Percentiles rank a stretch among this genome's conserved stretches.
Evolutionary conservation across 176 grass and related monocot genomes (phyloP).

Genomic region (Aegilops longissima): DNA sequence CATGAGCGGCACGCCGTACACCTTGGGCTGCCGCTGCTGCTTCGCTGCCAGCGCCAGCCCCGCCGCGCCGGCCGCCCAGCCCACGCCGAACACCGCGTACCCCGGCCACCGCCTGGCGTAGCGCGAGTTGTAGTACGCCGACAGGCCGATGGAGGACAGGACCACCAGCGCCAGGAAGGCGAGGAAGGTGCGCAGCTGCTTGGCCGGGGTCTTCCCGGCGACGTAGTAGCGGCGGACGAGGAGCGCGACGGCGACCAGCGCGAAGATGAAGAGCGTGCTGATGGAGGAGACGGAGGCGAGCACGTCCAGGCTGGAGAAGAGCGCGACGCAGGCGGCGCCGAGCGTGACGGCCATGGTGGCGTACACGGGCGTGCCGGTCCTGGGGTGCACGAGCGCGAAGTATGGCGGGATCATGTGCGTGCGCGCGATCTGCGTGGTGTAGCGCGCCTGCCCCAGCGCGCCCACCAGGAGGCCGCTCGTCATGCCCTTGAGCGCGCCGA

Average conservation of each 20-base stretch:
- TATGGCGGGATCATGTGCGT: constrained; percentile 20
- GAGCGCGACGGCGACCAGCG: not conserved
- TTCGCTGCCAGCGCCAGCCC: not conserved
- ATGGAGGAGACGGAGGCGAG: constrained; percentile 11
- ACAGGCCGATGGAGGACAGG: not conserved
- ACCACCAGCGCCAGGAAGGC: not conserved
- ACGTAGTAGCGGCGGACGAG: constrained; percentile 19
- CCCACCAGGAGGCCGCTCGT: constrained; percentile 19
- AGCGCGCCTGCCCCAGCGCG: constrained; percentile 19
- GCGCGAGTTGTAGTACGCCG: constrained; percentile 11
- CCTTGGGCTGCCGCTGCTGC: not conserved
- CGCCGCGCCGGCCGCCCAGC: not conserved
- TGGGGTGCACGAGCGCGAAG: constrained; percentile 22
- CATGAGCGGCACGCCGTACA: constrained; percentile 16
- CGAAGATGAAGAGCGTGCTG: constrained; percentile 24
- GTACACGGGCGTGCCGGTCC: constrained; percentile 14
- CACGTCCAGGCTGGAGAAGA: constrained; percentile 23
- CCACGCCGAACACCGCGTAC: constrained; percentile 11
- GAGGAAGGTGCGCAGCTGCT: not conserved
- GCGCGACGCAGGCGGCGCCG: constrained; percentile 7
- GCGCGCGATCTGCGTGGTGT: constrained; percentile 16
- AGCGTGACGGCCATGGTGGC: constrained; percentile 18
- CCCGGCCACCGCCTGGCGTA: constrained; percentile 11
- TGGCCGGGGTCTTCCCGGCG: not conserved
- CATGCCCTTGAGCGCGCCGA: constrained; percentile 18